Base-by-base conservation (phyloP, 2,329 filamentous ascomycete genomes). In the Arthrobotrys iridis region DNA sequence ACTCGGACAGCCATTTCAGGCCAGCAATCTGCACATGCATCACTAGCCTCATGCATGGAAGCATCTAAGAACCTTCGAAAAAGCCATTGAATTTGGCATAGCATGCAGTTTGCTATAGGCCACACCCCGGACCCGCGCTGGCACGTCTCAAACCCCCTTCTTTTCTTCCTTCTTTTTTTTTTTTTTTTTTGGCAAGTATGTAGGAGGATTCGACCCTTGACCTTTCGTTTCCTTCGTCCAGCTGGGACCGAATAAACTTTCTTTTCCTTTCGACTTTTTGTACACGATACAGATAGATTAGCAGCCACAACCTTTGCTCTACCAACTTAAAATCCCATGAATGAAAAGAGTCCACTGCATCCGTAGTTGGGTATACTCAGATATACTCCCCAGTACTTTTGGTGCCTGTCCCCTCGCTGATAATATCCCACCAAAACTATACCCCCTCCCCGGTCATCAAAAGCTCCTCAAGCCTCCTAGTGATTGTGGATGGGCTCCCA, bases 11-110 rank as follows among this genome's bases (percentile, higher is more conserved):
- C n/a, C 10, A 41, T 28, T 33, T 46, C 28, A 35, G 45, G 45
- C 55, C 45, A 55, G 37, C 65, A 70, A 52, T 37, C 8, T 60
- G 26, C 41, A 57, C 65, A 52, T 70, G 65, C 65, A 70, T 45
- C 33, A 52, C 33, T 68, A 70, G 65, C 65, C 62, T 62, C 65
- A 70, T 70, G 65, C 50, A 73, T 66, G 68, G 68, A 73, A 73
- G 52, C 41, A 46, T 50, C 50, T 46, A 46, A 64, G 55, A 59
- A 59, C 55, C 30, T 43, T 70, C 55, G 30, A 55, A 37, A 33
- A 33, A 55, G 18, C 18, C 30, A 8, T 20, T 13, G 4, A 5
- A 45, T 26, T 55, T 62, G n/a, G 40, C 30, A 50, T 70, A 70
- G 20, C 65, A 70, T 70, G 65, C 65, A 70, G 10, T 22, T 33